Conservation (phyloP, 805 yeast genomes). For the Metschnikowia similis region DNA sequence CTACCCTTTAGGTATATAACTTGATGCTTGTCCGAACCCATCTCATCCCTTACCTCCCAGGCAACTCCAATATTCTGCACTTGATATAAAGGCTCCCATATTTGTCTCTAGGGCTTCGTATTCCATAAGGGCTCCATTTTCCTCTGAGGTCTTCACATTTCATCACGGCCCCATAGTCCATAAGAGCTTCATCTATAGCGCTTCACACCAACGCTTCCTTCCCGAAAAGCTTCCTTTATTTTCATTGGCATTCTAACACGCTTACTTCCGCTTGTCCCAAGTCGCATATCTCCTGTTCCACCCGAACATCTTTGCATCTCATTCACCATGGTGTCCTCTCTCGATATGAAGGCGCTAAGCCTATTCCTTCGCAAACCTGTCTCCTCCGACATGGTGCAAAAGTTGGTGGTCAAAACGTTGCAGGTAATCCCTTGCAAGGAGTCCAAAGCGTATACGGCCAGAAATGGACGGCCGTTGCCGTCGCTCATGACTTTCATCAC, state of each 20-base stretch:
- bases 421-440: conserved; percentile 62
- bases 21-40: neutral
- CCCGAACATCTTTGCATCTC: neutral
- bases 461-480: conserved; percentile 45
- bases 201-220: too few relatives aligned
- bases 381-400: conserved; percentile 70
- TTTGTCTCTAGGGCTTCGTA: too few relatives aligned
- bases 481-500: conserved; percentile 73
- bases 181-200: too few relatives aligned
- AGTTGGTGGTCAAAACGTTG: conserved; percentile 59
- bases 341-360: conserved; percentile 50
- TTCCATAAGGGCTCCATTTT: too few relatives aligned
- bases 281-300: too few relatives aligned
- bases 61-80: neutral
- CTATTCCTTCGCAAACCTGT: conserved; percentile 62
- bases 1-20: neutral
- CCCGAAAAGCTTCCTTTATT: too few relatives aligned
- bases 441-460: conserved; percentile 26
- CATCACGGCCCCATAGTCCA: too few relatives aligned
- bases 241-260: too few relatives aligned
- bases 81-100: neutral
- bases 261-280: too few relatives aligned
- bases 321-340: conserved; percentile 18
- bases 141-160: too few relatives aligned
- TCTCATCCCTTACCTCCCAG: neutral